Conservation (phyloP, 768 basidiomycete species). For the Sarcodon sp. region DNA sequence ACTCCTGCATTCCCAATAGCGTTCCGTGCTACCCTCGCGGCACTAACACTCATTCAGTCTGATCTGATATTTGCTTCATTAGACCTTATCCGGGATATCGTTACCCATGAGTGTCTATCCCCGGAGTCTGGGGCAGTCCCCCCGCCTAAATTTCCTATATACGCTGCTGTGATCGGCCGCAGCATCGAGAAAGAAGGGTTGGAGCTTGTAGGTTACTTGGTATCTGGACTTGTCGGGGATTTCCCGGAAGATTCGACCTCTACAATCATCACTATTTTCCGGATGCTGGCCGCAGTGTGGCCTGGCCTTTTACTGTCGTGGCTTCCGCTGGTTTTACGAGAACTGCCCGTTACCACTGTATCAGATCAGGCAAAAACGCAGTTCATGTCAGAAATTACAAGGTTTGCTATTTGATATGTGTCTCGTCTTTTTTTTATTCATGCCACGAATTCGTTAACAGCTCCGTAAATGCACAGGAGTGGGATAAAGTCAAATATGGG, state of each 20-base stretch:
- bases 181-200: conserved; percentile 63
- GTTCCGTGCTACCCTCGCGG: conserved; percentile 64
- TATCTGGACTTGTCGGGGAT: conserved; percentile 72
- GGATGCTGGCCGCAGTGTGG: conserved; percentile 56
- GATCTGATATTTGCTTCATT: conserved; percentile 76
- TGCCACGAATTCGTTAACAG: conserved; percentile 24
- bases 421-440: neutral
- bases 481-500: conserved; percentile 76
- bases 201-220: conserved; percentile 51
- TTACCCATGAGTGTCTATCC: conserved; percentile 59
- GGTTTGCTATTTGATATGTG: conserved; percentile 31
- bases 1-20: conserved; percentile 68
- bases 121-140: conserved; percentile 24
- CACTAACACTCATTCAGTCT: conserved; percentile 71
- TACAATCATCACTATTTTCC: conserved; percentile 65
- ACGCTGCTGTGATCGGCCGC: conserved; percentile 45
- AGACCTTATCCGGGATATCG: conserved; percentile 64
- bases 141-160: conserved; percentile 49
- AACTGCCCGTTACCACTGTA: conserved; percentile 45
- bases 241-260: conserved; percentile 82
- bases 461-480: conserved; percentile 40
- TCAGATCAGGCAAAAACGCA: conserved; percentile 54
- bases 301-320: conserved; percentile 55
- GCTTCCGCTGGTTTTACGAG: conserved; percentile 60
- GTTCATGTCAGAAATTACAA: conserved; percentile 64